Base-by-base conservation (phyloP, 116 monocot genomes). In the Phalaenopsis hybrid region DNA sequence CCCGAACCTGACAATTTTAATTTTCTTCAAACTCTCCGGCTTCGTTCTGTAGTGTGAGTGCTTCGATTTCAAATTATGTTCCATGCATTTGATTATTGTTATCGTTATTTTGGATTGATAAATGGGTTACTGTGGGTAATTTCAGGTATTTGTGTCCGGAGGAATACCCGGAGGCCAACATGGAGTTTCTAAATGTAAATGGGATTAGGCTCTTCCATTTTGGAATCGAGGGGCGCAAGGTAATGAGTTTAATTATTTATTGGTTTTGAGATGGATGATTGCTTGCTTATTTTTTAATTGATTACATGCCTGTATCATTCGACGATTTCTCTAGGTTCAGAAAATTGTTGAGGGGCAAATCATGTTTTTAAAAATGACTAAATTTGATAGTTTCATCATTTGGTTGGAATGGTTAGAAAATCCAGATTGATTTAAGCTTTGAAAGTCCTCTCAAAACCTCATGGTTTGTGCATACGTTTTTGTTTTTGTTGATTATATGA, bases 131-230 rank as follows among this genome's bases (percentile, higher is more conserved):
- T 65, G 21, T 48, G 52, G 52, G 18, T 77, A 23, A 50, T 77
- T 59, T 17, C 72, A 89, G 92, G 85, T 92, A 80, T 63, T 84
- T 92, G 16, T 92, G 92, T 83, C 89, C 88, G 75, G 92, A 92
- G 75, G 83, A 86, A 0, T 92, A 92, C 78, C 86, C 92, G 44
- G 88, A 92, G 80, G 52, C 78, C 5, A 88, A 88, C 81, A 55
- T 81, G 77, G 82, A 89, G 86, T 92, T 92, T 76, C 81, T 92
- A 20, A 43, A 79, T 46, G 44, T 81, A 5, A 82, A 89, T 55
- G 88, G 89, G 67, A 92, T 89, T 75, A 80, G 44, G 68, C 82
- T 92, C 8, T 89, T 85, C 85, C 89, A 89, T 81, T 88, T 88
- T 25, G 92, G 92, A 28, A 85, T 88, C 34, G 88, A 88, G 46